Base-by-base conservation (phyloP, 495 filamentous ascomycete species). In the Aspergillus avenaceus region DNA sequence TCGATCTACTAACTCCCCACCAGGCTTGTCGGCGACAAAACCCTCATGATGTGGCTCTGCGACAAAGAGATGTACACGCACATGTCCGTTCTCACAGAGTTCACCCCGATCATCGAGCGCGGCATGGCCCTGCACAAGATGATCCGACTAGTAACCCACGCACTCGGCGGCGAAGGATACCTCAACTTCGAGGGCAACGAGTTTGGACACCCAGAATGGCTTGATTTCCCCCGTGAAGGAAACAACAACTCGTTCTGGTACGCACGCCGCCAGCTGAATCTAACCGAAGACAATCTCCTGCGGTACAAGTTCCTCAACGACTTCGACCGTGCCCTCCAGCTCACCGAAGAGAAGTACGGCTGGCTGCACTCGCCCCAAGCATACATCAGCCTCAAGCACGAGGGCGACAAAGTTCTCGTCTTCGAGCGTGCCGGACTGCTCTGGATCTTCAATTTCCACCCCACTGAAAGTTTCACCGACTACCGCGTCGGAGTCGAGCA, bases 111-210 rank as follows among this genome's bases (percentile, higher is more conserved):
- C 55, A 97, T 98, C 65, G 86, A 92, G 45, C 84, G 93, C 50
- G 93, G 95, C 45, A 84, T 97, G 73, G 79, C 86, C 8, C 69
- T 98, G 22, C 93, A 98, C 80, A 98, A 98, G 74, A 85, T 97
- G 84, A 96, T 98, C 64, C 86, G 93, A 13, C 81, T 97, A 7
- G 72, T 97, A 47, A 98, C 93, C 19, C 95, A 98, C 69, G 82
- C 75, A 25, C 81, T 98, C n/a, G 93, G 95, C 43, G 93, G 93
- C 53, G 93, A 98, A 69, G 93, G 91, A 31, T 98, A 95, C 60
- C 90, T 97, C 45, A 97, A 97, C 72, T 98, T 98, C 60, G 90
- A 96, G 69, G 93, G 92, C 52, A 98, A 98, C 69, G 93, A 98
- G 67, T 98, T 98, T 67, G 93, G 93, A 1, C 93, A 98, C 67